Evolutionary conservation across 371 early-diverging fungal genomes (phyloP).

Genomic region (Nematocida sp.): DNA sequence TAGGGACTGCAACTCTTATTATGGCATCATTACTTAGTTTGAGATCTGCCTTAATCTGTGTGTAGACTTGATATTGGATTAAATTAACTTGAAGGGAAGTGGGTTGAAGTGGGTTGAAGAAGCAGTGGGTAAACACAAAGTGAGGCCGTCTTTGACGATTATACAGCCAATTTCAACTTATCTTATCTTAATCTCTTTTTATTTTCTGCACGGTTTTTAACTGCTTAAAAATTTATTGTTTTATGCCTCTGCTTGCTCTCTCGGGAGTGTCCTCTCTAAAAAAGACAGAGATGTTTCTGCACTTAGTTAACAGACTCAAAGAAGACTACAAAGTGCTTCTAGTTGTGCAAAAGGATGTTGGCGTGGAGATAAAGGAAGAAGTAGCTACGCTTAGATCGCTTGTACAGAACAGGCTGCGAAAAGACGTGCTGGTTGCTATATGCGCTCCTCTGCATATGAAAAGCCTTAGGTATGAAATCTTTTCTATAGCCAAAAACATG

Average conservation of each 20-base stretch:
- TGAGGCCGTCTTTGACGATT: too few relatives aligned
- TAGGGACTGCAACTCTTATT: too few relatives aligned
- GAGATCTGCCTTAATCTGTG: too few relatives aligned
- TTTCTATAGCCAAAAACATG: constrained; percentile 12
- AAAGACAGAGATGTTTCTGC: constrained; percentile 18
- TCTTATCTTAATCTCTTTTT: constrained; percentile 27
- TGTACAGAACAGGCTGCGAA: constrained; percentile 27
- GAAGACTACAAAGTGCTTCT: neutral
- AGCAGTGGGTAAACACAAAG: too few relatives aligned
- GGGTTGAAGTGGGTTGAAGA: too few relatives aligned
- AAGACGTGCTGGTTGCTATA: neutral
- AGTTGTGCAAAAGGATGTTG: constrained; percentile 23
- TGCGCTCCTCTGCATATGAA: constrained; percentile 51
- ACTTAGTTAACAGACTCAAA: neutral
- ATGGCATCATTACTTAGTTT: too few relatives aligned
- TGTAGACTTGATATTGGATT: too few relatives aligned
- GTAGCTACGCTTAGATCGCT: constrained; percentile 1
- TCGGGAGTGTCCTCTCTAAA: constrained; percentile 31
- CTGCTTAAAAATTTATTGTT: too few relatives aligned
- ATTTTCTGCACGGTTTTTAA: too few relatives aligned
- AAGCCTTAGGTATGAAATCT: constrained; percentile 39
- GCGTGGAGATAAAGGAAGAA: constrained; percentile 17
- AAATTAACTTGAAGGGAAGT: too few relatives aligned
- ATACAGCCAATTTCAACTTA: too few relatives aligned
- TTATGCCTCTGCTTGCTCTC: constrained; percentile 39